A percentile compares a stretch with the other conserved stretches of the same genome.
These are phyloP conservation scores for Exidia glandulosa DNA, from an alignment of 768 basidiomycete species.

Conservation along the genomic window DNA sequence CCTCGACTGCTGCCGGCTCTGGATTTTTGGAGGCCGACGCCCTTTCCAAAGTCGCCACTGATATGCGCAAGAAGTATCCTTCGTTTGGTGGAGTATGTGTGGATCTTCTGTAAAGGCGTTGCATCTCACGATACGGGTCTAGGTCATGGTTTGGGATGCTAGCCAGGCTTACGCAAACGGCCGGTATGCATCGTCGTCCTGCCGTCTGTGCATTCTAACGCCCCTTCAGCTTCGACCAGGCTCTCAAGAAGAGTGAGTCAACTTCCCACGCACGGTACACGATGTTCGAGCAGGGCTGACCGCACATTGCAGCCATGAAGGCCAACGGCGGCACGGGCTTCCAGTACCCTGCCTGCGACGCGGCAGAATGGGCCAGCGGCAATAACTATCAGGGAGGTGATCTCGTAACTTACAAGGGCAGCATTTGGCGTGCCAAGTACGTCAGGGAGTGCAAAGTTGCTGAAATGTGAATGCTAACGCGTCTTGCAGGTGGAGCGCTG, in stretches of 20 bases:
- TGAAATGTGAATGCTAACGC: not conserved
- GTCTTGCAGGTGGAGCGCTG: not conserved
- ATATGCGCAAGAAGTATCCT: constrained; percentile 27
- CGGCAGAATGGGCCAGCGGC: constrained; percentile 40
- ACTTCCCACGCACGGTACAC: constrained; percentile 36
- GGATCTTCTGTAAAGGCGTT: not conserved
- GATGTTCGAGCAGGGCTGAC: constrained; percentile 37
- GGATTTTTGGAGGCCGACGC: constrained; percentile 10
- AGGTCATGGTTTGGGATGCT: constrained; percentile 26
- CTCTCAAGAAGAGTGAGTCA: constrained; percentile 45
- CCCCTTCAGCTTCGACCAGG: not conserved
- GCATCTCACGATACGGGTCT: not conserved
- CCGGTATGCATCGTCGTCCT: constrained; percentile 14
- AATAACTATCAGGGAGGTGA: constrained; percentile 39
- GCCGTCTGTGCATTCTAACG: not conserved
- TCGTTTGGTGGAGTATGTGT: constrained; percentile 40
- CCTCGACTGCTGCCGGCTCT: constrained; percentile 12
- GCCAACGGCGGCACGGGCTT: constrained; percentile 48
- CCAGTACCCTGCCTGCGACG: constrained; percentile 45
- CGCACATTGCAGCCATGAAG: constrained; percentile 33
- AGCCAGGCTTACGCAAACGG: constrained; percentile 26
- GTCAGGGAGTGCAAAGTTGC: too few relatives aligned
- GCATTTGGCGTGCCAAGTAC: not conserved
- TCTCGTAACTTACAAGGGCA: constrained; percentile 41
- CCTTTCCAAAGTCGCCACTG: constrained; percentile 3